Percentiles rank a stretch among this genome's conserved stretches.
Evolutionary conservation across 371 early-diverging fungal species (phyloP).

Genomic region (Haplosporangium sp.): DNA sequence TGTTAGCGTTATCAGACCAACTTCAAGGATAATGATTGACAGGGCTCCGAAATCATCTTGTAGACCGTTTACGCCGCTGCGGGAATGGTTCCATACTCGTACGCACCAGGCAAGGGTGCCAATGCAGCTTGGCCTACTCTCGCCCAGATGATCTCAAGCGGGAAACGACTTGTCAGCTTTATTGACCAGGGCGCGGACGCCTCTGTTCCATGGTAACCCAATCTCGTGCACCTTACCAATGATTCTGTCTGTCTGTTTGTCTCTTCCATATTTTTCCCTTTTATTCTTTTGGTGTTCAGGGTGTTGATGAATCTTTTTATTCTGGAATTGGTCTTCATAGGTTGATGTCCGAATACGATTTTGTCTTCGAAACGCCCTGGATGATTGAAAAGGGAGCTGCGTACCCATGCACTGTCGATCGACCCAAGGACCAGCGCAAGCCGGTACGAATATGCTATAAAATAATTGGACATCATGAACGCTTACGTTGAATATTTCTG

Average conservation of each 20-base stretch:
- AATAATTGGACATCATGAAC: background rate
- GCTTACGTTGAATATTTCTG: background rate
- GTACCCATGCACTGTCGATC: slow-evolving; percentile 64
- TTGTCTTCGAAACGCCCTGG: slow-evolving; percentile 74
- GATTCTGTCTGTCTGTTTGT: no score
- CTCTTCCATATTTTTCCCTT: background rate
- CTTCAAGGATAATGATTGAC: no score
- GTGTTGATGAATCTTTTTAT: background rate
- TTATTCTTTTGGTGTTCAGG: background rate
- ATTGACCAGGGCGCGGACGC: slow-evolving; percentile 67
- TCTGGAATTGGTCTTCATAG: slow-evolving; percentile 4
- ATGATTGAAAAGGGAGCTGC: slow-evolving; percentile 54
- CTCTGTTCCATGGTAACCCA: slow-evolving; percentile 66
- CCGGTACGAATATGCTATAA: slow-evolving; percentile 14
- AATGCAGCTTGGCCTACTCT: slow-evolving; percentile 79
- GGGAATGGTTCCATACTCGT: slow-evolving; percentile 69
- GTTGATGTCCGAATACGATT: slow-evolving; percentile 64
- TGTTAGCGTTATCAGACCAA: no score
- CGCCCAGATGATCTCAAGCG: slow-evolving; percentile 68
- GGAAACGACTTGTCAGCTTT: slow-evolving; percentile 77
- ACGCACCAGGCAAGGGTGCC: slow-evolving; percentile 56
- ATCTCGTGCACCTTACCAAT: background rate
- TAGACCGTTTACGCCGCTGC: slow-evolving; percentile 65
- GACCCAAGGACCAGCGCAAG: slow-evolving; percentile 57
- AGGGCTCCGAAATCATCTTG: no score